Percentiles rank a stretch among this genome's conserved stretches.
These are phyloP conservation scores for Chrysoporthe deuterocubensis DNA, from an alignment of 2,329 filamentous ascomycete species.

Conservation along the genomic window DNA sequence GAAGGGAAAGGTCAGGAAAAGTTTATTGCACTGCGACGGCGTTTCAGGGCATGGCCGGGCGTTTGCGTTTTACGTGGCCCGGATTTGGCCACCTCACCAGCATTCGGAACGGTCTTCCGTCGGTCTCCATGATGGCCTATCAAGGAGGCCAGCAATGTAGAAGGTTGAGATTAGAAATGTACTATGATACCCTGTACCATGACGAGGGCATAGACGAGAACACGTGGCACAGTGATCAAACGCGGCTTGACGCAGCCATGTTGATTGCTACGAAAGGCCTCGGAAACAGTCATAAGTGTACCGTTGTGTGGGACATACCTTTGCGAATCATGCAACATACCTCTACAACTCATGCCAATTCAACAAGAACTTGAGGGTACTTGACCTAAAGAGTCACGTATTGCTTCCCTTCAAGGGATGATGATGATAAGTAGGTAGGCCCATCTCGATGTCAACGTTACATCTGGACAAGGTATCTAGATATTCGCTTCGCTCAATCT, in stretches of 20 bases:
- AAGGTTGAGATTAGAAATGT: background rate
- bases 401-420: background rate
- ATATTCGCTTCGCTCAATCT: constrained; percentile 7
- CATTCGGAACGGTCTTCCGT: background rate
- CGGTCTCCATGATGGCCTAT: background rate
- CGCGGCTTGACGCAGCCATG: background rate
- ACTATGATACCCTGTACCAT: constrained; percentile 11
- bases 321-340: no score
- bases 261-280: no score
- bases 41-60: constrained; percentile 4
- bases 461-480: constrained; percentile 28
- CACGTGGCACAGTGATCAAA: background rate
- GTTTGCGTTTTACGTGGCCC: background rate
- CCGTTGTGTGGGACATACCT: background rate
- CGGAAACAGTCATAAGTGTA: background rate
- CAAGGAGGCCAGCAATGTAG: background rate
- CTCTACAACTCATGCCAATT: background rate
- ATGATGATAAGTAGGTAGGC: background rate
- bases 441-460: constrained; percentile 14
- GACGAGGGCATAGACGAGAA: background rate
- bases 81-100: background rate
- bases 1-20: background rate
- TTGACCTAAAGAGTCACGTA: background rate
- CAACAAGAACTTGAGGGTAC: background rate
- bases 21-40: constrained; percentile 22